Evolutionary conservation across 192 early-diverging fungal species (phyloP), one percentile per base, ranked within the genome.

Genomic region (Backusella circina): DNA sequence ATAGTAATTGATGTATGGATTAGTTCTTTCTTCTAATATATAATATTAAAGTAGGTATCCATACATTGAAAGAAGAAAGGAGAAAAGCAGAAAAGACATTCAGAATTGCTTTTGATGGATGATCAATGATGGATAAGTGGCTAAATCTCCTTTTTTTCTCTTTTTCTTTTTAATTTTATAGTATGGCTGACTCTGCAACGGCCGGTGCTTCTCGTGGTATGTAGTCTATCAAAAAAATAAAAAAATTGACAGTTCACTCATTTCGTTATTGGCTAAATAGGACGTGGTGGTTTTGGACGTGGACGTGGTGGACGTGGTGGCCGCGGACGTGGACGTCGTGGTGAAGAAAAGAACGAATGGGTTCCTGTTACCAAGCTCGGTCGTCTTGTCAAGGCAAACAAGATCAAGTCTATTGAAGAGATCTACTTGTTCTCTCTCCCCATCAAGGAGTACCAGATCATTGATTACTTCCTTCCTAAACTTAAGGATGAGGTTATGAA

Each of bases 401-500:
- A 96, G 88, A 96, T 99, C 92, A 93, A 93, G 90, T 90, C 91
- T 75, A 97, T 99, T 80, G 95, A 99, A 87, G 93, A 99, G 87
- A 92, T 99, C 82, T 99, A 97, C 87, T 84, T 97, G 72, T 99
- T 96, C 91, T 97, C 97, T 51, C 92, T 99, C 74, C 96, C 97
- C 75, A 94, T 99, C 91, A 99, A 99, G 93, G 97, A 99, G 88
- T 99, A 94, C 93, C 97, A 99, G 90, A 94, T 99, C 75, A 91
- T 99, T 80, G 97, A 99, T 84, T 87, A 86, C 83, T 97, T 99
- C 92, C 87, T 99, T 54, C 94, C 94, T 84, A 90, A 91, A 83
- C 91, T 99, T 79, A 96, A 96, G 93, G 97, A 99, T 87, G 94
- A 99, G 89, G 97, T 99, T 75, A 99, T 99, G 97, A 99, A 99